Percentiles rank a stretch among this genome's conserved stretches.
These are phyloP conservation scores for Tetracentron sinense DNA, from an alignment of 164 flowering plant species.

Conservation along the genomic window DNA sequence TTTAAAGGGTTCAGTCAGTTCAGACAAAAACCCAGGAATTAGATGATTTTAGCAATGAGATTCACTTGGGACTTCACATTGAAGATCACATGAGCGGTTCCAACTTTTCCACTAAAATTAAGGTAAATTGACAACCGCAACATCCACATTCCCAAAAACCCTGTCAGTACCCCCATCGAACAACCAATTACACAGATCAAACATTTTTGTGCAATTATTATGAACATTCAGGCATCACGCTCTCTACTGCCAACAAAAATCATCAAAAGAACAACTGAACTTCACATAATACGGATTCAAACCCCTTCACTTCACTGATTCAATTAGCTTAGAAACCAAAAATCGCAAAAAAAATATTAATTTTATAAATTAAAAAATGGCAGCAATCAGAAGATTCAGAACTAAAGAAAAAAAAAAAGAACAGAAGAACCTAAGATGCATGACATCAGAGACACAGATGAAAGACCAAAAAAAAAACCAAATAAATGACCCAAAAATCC, in stretches of 20 bases:
- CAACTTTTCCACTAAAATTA: background rate
- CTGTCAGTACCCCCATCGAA: background rate
- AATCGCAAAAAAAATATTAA: background rate
- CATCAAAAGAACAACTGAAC: background rate
- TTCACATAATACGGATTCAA: background rate
- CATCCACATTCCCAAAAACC: background rate
- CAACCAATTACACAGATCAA: conserved; percentile 9
- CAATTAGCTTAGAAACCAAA: background rate
- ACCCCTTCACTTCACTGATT: background rate
- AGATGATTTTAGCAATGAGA: no score
- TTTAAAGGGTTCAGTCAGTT: background rate
- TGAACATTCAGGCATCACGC: background rate
- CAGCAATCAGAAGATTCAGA: background rate
- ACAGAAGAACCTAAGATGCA: background rate
- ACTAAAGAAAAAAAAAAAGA: background rate
- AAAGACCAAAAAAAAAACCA: conserved; percentile 2
- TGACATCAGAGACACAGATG: background rate
- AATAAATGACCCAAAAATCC: background rate
- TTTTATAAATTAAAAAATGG: background rate
- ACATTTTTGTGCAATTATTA: background rate
- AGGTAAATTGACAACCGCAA: background rate
- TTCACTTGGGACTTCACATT: background rate
- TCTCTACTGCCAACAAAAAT: background rate
- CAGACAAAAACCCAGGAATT: background rate
- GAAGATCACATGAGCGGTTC: background rate